Evolutionary conservation across 352 stramenopile genomes (phyloP), one percentile per base, ranked within the genome.

Genomic region (Globisporangium cederbergense): DNA sequence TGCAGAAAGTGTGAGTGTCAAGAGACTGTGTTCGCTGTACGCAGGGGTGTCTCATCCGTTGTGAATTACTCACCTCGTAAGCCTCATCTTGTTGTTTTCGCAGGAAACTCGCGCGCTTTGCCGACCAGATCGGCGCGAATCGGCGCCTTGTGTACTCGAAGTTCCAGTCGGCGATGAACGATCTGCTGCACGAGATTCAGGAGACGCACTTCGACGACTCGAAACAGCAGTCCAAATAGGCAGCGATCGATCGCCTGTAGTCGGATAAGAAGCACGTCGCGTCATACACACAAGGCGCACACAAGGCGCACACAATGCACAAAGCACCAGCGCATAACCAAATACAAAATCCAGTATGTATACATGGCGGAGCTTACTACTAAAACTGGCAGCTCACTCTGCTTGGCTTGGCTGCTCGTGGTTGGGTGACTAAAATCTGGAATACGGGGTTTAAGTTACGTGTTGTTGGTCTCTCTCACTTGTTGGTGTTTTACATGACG

Each of bases 51-150:
- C 25, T 28, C 25, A 40, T 10, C 0, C 1, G 34, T 40, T 40
- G 34, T 16, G 9, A 42, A 4, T 47, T 3, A 14, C 51, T 40
- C 14, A 43, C 51, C 10, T 43, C 1, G 42, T 47, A 8, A 16
- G 4, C 14, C 9, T 11, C 36, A 2, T 60, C 16, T 38, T 64
- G 34, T 38, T 64, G 34, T 58, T 62, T 25, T 60, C 30, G 0
- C 66, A 95, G 84, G 58, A 95, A 95, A 79, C 68, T 95, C n/a
- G 77, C 76, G 47, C 76, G 84, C 2, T 91, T 95, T 46, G 82
- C 84, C 0, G 81, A 93, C 57, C 86, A 93, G 64, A 88, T 91
- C 30, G 84, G 83, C 14, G 71, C 71, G 3, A 84, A 70, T 25
- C 75, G 75, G 7, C 71, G 71, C 8, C 46, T 84, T 7, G 73